These are phyloP conservation scores for Ramularia collo-cygni DNA, from an alignment of 2,329 filamentous ascomycete genomes.

Conservation along the genomic window DNA sequence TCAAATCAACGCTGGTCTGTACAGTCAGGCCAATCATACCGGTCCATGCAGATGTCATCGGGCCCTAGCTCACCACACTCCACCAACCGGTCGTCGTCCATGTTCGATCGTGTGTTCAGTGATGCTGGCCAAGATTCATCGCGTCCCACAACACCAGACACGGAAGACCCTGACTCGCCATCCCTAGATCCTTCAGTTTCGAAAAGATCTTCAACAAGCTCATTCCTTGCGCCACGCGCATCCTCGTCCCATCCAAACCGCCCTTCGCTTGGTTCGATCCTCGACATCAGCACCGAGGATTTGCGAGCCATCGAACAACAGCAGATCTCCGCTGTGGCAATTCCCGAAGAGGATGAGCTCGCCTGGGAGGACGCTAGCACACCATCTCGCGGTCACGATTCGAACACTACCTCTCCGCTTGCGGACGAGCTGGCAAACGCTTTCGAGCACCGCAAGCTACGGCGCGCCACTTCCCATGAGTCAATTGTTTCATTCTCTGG, in stretches of 20 bases:
- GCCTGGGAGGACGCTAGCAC: constrained; percentile 23
- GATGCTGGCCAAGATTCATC: constrained; percentile 57
- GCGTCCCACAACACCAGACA: constrained; percentile 74
- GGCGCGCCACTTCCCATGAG: constrained; percentile 70
- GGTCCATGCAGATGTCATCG: constrained; percentile 59
- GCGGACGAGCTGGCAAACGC: constrained; percentile 22
- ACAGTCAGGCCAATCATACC: constrained; percentile 54
- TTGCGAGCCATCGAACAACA: constrained; percentile 18
- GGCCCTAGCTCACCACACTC: constrained; percentile 76
- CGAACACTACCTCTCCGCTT: constrained; percentile 16
- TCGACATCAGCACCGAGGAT: constrained; percentile 27
- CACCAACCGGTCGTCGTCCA: constrained; percentile 57
- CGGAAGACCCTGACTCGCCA: constrained; percentile 52
- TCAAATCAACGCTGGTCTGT: constrained; percentile 56
- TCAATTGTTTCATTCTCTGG: constrained; percentile 81
- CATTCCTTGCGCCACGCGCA: constrained; percentile 19
- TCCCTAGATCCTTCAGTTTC: constrained; percentile 55
- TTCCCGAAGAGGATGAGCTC: constrained; percentile 26
- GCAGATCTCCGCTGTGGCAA: constrained; percentile 18
- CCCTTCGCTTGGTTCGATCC: constrained; percentile 24
- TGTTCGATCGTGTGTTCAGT: constrained; percentile 69
- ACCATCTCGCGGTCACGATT: constrained; percentile 7
- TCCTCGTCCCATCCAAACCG: constrained; percentile 15
- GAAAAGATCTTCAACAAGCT: constrained; percentile 49
- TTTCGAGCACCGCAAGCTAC: constrained; percentile 40